These are phyloP conservation scores for Beta lomatogona DNA, from an alignment of 179 eudicot species.

Conservation along the genomic window DNA sequence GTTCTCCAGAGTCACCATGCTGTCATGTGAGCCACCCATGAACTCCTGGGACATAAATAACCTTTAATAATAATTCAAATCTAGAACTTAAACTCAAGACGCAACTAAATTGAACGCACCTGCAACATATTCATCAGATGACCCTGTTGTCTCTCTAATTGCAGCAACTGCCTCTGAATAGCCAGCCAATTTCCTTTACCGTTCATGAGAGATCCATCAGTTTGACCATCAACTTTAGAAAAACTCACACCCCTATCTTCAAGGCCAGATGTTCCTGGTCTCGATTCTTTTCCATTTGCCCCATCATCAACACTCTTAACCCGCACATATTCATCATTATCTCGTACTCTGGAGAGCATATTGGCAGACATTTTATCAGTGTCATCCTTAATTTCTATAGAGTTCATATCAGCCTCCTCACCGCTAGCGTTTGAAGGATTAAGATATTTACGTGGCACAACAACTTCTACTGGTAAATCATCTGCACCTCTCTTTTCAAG, in stretches of 20 bases:
- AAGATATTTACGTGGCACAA: conserved; percentile 69
- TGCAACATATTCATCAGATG: conserved; percentile 98
- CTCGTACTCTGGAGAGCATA: conserved; percentile 41
- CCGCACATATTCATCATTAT: conserved; percentile 43
- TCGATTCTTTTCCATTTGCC: conserved; percentile 37
- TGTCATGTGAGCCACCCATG: conserved; percentile 98
- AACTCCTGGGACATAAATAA: conserved; percentile 61
- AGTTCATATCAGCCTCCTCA: conserved; percentile 43
- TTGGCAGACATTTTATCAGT: conserved; percentile 38
- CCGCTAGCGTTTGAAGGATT: conserved; percentile 49
- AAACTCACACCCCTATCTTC: conserved; percentile 36
- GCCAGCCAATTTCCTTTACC: conserved; percentile 89
- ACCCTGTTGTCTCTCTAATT: conserved; percentile 90
- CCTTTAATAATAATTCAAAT: conserved; percentile 26
- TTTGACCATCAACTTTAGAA: conserved; percentile 40
- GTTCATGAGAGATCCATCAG: conserved; percentile 47
- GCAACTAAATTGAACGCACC: conserved; percentile 45
- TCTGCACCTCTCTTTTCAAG: conserved; percentile 71
- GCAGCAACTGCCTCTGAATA: conserved; percentile 87
- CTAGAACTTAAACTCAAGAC: conserved; percentile 12
- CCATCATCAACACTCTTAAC: conserved; percentile 44
- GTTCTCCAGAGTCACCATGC: conserved; percentile 90
- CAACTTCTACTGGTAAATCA: conserved; percentile 87
- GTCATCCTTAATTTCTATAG: conserved; percentile 37
- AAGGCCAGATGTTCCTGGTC: conserved; percentile 40